Evolutionary conservation across 2,329 filamentous ascomycete genomes (phyloP), one percentile per base, ranked within the genome.

Genomic region (Phyllosticta citrichinensis): DNA sequence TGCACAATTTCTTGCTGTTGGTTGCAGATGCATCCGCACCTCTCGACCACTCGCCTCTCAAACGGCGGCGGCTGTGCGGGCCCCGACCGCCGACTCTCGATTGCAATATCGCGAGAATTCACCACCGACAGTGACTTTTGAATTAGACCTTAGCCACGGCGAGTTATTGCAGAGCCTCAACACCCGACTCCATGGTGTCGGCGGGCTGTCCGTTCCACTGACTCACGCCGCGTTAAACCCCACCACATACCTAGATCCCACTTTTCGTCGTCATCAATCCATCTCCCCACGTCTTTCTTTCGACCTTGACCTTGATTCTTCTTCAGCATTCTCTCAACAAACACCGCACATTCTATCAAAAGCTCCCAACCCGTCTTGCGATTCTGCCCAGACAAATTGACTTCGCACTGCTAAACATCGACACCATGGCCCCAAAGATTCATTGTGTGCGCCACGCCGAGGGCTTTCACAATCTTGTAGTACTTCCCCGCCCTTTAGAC

Each of bases 381-480:
- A 22, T 22, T 22, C 22, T 22, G 22, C 22, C 3, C 22, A 22
- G 22, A n/a, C 22, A 22, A 22, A 22, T 22, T 22, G 22, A 22
- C 22, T 22, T 22, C 22, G 22, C 22, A 22, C 22, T 22, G 22
- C 22, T 22, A 22, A 22, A 22, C 22, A 3, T 22, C 22, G 22
- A 22, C 22, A 22, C 55, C 53, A 75, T 75, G 73, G 62, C 72
- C 14, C 70, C 71, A 14, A 56, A 47, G 20, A 77, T 89, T 65
- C 83, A 88, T 73, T 79, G 87, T 66, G 83, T 91, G 68, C 87
- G 88, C 74, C 87, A 91, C 73, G 87, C 87, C 12, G 75, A 80
- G 72, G 91, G 90, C 75, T 85, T 83, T 71, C 92, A 96, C 81
- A 96, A 96, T 74, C 82, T 94, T 69, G 27, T 30, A 30, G 27